These are phyloP conservation scores for Xerocomus amazonicus DNA, from an alignment of 1,284 basidiomycete genomes.

Conservation along the genomic window DNA sequence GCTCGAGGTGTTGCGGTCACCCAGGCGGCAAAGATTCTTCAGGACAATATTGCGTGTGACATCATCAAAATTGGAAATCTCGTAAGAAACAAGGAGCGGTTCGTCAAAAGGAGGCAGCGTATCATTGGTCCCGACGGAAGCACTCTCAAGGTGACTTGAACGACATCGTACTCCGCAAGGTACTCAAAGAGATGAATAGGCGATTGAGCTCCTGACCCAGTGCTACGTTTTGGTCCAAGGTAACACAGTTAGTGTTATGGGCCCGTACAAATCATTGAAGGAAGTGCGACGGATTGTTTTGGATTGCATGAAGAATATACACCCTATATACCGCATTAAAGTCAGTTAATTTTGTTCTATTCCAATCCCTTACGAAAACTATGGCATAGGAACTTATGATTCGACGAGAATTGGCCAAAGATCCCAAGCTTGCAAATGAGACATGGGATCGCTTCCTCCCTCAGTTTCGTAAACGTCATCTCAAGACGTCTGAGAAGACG, in stretches of 20 bases:
- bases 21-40: slow-evolving; percentile 88
- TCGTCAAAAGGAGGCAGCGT: slow-evolving; percentile 93
- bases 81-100: slow-evolving; percentile 95
- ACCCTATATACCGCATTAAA: slow-evolving; percentile 99
- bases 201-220: slow-evolving; percentile 94
- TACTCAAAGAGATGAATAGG: slow-evolving; percentile 46
- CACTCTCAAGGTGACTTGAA: slow-evolving; percentile 76
- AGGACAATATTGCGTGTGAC: slow-evolving; percentile 91
- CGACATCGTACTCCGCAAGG: not conserved
- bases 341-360: slow-evolving; percentile 37
- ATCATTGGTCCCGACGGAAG: slow-evolving; percentile 97
- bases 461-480: slow-evolving; percentile 90
- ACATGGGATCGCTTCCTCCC: slow-evolving; percentile 98
- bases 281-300: slow-evolving; percentile 93
- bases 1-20: slow-evolving; percentile 84
- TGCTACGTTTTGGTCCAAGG: slow-evolving; percentile 99
- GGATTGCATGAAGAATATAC: slow-evolving; percentile 99
- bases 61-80: slow-evolving; percentile 97
- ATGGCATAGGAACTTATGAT: slow-evolving; percentile 93
- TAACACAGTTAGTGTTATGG: slow-evolving; percentile 98
- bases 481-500: slow-evolving; percentile 91
- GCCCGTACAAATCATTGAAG: slow-evolving; percentile 91
- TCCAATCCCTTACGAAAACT: slow-evolving; percentile 4
- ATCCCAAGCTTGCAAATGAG: slow-evolving; percentile 92
- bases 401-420: slow-evolving; percentile 95